Conservation (phyloP, 306 rosid genomes). For the Leucaena leucocephala region DNA sequence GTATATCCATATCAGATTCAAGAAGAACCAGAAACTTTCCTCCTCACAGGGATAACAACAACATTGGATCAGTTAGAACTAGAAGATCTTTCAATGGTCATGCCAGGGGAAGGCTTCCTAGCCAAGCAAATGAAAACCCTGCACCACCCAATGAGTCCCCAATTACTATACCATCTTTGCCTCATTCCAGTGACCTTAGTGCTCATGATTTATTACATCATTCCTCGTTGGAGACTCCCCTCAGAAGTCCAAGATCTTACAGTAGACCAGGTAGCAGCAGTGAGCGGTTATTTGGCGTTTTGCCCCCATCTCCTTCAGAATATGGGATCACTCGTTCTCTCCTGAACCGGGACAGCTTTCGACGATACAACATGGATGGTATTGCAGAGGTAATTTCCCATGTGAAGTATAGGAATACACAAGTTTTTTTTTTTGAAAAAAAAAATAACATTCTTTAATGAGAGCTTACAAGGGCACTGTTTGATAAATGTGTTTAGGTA, state of each 20-base stretch:
- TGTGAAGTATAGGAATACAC: constrained; percentile 5
- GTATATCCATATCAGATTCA: constrained; percentile 77
- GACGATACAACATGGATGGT: constrained; percentile 78
- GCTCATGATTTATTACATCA: constrained; percentile 51
- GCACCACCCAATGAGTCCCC: constrained; percentile 44
- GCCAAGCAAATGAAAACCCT: constrained; percentile 59
- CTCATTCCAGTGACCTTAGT: constrained; percentile 54
- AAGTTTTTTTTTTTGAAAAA: neutral
- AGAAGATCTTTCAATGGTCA: constrained; percentile 55
- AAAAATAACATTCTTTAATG: neutral
- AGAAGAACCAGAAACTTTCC: constrained; percentile 60
- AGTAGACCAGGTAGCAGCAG: constrained; percentile 56
- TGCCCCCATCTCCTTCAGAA: constrained; percentile 56
- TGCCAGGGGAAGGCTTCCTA: constrained; percentile 60
- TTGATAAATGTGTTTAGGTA: constrained; percentile 54
- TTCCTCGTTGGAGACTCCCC: constrained; percentile 50
- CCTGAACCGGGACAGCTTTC: constrained; percentile 59
- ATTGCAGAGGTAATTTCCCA: constrained; percentile 77
- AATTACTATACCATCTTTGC: constrained; percentile 45
- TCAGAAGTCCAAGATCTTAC: constrained; percentile 49
- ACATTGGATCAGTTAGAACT: constrained; percentile 58
- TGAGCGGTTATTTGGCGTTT: constrained; percentile 50
- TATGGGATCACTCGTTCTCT: constrained; percentile 59
- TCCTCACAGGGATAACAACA: constrained; percentile 56
- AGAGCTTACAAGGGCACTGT: neutral